These are phyloP conservation scores for Chenopodium formosanum DNA, from an alignment of 148 eudicot genomes.

Conservation along the genomic window DNA sequence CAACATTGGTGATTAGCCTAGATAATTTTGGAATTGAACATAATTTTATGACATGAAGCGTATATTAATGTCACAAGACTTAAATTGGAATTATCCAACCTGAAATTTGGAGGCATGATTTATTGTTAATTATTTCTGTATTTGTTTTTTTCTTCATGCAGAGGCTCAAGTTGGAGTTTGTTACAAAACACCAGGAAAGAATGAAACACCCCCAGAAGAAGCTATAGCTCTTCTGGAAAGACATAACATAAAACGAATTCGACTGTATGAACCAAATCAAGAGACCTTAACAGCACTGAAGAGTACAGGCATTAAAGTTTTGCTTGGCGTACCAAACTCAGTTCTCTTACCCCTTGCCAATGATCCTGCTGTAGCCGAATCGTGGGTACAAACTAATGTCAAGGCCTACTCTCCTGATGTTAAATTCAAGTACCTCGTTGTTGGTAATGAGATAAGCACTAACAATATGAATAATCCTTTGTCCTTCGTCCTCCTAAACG, in stretches of 20 bases:
- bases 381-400: conserved; percentile 43
- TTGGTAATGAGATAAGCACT: conserved; percentile 41
- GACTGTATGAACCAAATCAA: conserved; percentile 37
- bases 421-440: conserved; percentile 39
- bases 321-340: conserved; percentile 34
- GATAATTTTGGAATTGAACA: not conserved
- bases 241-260: conserved; percentile 32
- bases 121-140: not conserved
- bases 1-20: not conserved
- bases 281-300: conserved; percentile 34
- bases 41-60: not conserved
- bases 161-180: conserved; percentile 41
- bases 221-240: conserved; percentile 29
- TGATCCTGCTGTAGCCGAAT: conserved; percentile 22
- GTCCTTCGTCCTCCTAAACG: not conserved
- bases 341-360: conserved; percentile 18
- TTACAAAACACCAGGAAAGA: conserved; percentile 34
- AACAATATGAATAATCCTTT: conserved; percentile 4
- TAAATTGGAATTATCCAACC: not conserved
- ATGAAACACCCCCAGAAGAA: conserved; percentile 33
- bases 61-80: not conserved
- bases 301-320: conserved; percentile 42
- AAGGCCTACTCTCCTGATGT: conserved; percentile 27
- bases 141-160: conserved; percentile 11
- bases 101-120: not conserved